Conservation (phyloP, 1,139 yeast species). For the Suhomyces choctaworum region DNA sequence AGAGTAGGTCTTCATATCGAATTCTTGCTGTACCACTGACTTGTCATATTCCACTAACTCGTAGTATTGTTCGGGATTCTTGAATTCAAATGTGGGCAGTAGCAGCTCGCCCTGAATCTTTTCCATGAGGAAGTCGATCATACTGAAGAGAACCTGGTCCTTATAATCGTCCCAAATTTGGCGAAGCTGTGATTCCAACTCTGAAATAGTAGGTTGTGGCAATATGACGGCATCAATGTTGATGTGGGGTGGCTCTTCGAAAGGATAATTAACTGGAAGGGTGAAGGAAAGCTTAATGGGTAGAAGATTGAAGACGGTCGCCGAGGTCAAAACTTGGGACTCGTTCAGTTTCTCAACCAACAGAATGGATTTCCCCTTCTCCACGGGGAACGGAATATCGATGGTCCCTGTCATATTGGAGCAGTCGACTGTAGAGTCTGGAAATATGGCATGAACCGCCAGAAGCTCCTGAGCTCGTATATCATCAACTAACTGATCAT, state of each 20-base stretch:
- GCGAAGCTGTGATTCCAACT: conserved; percentile 21
- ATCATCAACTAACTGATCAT: too few species aligned
- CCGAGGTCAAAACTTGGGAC: conserved; percentile 1
- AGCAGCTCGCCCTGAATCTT: conserved; percentile 17
- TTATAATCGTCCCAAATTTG: conserved; percentile 38
- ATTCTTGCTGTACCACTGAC: conserved; percentile 27
- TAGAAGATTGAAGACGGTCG: conserved; percentile 28
- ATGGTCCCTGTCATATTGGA: conserved; percentile 24
- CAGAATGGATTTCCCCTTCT: conserved; percentile 17
- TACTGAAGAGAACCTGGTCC: conserved; percentile 46
- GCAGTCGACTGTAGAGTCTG: conserved; percentile 36
- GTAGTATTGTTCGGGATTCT: conserved; percentile 19
- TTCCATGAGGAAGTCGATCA: conserved; percentile 47
- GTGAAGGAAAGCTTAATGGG: conserved; percentile 29
- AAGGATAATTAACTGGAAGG: conserved; percentile 32
- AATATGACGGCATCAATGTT: conserved; percentile 24
- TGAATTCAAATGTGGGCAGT: background rate
- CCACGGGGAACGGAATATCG: conserved; percentile 28
- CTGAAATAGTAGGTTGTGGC: conserved; percentile 13
- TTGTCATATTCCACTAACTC: conserved; percentile 19
- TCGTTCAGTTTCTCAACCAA: conserved; percentile 2
- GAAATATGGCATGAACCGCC: conserved; percentile 51
- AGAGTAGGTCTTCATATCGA: conserved; percentile 41
- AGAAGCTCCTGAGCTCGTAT: conserved; percentile 43
- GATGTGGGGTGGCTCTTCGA: conserved; percentile 30